Base-by-base conservation (phyloP, 116 monocot genomes). In the Cymodocea nodosa region DNA sequence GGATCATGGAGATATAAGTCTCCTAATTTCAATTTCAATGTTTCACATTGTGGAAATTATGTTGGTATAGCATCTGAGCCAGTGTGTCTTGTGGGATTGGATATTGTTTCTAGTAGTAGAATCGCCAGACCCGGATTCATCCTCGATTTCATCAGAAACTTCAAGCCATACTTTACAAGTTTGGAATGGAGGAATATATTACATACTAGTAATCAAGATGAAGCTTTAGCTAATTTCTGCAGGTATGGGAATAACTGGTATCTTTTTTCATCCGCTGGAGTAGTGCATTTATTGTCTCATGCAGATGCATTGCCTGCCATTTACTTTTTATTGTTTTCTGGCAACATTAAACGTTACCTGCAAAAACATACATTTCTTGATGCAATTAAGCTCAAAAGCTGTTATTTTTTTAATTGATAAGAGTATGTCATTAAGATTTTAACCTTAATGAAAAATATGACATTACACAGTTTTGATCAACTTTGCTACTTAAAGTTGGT, bases 21-120 rank as follows among this genome's bases (percentile, higher is more conserved):
- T 62, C 81, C 82, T 35, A 74, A 83, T 68, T 90, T 95, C 71
- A 90, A 90, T 72, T 95, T 87, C 74, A 90, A 68, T 68, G 67
- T 64, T 51, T 90, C 87, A 39, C 87, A 95, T 67, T 81, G 90
- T 74, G 95, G 95, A 36, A 72, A 85, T 20, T 95, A 78, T 76
- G 87, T 95, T 25, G 95, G 87, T 18, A 78, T 95, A 70, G 87
- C 76, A 72, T 95, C 86, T 66, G 94, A 95, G 24, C 81, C 81
- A 4, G 35, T 75, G 4, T 85, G 77, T 63, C 61, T 87, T 66
- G 87, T 95, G 35, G 94, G 94, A 57, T 73, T 95, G 50, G 94
- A 95, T 59, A 95, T 95, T 60, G 75, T 90, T 59, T 81, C 80
- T 12, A 23, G 67, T 12, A 23, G 67, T 68, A 50, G 24, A 65